phyloP scores from a whole-genome alignment of 2,329 filamentous ascomycete genomes.

The Fusarium globosum region DNA sequence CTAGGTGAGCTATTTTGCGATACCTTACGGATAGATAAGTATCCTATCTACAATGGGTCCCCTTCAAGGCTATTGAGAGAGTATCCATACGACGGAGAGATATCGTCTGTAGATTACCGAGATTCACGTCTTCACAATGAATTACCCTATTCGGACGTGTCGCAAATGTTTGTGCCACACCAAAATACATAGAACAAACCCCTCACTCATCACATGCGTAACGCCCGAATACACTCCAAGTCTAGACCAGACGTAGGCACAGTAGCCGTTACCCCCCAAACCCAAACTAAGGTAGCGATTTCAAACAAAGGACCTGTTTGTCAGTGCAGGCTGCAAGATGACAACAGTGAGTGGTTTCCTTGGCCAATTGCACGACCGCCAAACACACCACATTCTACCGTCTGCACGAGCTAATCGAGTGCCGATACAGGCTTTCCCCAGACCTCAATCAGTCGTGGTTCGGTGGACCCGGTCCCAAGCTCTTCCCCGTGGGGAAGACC shows the following conservation, averaged over 20 bases:
- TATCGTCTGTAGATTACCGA: background rate
- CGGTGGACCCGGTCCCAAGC: constrained; percentile 8
- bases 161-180: background rate
- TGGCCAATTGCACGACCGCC: background rate
- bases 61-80: background rate
- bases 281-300: background rate
- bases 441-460: background rate
- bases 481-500: constrained; percentile 28
- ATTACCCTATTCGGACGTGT: background rate
- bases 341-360: constrained; percentile 5
- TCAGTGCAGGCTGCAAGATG: background rate
- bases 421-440: constrained; percentile 1
- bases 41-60: constrained; percentile 1
- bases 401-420: constrained; percentile 1
- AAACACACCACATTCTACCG: constrained; percentile 8
- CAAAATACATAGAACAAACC: background rate
- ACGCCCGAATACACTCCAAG: background rate
- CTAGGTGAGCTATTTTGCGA: constrained; percentile 11
- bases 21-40: background rate
- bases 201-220: constrained; percentile 20
- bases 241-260: background rate
- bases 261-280: background rate
- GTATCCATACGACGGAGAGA: background rate
- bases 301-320: background rate
- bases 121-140: background rate